Percentiles rank a stretch among this genome's conserved stretches.
Conservation (phyloP, 2,329 filamentous ascomycete species). For the Cryphonectria japonica region DNA sequence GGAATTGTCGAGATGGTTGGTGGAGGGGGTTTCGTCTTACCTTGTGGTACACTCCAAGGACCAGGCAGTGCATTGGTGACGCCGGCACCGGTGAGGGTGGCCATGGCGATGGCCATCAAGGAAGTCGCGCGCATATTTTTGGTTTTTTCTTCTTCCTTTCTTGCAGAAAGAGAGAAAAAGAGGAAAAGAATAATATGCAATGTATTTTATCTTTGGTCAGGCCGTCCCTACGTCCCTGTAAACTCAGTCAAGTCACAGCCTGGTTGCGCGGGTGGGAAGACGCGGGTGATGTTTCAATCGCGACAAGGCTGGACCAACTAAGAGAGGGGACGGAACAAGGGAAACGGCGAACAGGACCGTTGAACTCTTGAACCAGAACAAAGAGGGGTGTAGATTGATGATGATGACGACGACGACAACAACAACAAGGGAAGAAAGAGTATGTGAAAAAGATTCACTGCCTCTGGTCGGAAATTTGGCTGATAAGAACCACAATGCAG, state of each 20-base stretch:
- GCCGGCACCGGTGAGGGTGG: conserved; percentile 39
- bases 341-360: neutral
- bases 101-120: conserved; percentile 38
- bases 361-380: neutral
- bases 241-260: neutral
- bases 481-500: neutral
- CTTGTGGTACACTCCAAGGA: conserved; percentile 27
- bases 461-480: neutral
- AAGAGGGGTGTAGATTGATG: too few relatives aligned
- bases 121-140: conserved; percentile 40
- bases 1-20: neutral
- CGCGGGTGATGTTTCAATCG: neutral
- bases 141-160: neutral
- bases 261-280: neutral
- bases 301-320: neutral
- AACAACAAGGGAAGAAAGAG: too few relatives aligned
- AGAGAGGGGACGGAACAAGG: neutral
- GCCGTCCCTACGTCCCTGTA: neutral
- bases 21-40: conserved; percentile 8
- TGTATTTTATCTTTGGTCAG: too few relatives aligned
- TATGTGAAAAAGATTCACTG: neutral
- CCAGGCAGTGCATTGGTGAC: conserved; percentile 34
- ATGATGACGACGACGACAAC: neutral
- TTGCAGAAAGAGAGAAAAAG: neutral
- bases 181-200: neutral